A percentile compares a stretch with the other conserved stretches of the same genome.
These are phyloP conservation scores for Halophytophthora polymorphica DNA, from an alignment of 352 stramenopile genomes.

Conservation along the genomic window DNA sequence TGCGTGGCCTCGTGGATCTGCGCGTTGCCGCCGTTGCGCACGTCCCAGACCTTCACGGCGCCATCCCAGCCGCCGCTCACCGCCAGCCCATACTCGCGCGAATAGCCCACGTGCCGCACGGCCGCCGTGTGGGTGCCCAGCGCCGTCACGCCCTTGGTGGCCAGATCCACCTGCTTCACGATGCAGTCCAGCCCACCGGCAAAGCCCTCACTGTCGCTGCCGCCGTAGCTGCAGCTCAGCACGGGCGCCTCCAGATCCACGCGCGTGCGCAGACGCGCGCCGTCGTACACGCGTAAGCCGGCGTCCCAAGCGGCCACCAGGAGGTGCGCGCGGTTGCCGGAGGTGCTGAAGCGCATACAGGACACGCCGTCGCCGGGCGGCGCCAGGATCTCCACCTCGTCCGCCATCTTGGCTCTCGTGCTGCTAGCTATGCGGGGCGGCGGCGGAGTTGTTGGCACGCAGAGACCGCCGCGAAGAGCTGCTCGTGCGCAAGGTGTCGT, in stretches of 20 bases:
- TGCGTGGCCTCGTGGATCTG: constrained; percentile 43
- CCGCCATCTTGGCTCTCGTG: constrained; percentile 13
- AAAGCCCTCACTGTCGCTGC: constrained; percentile 64
- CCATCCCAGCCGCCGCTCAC: constrained; percentile 74
- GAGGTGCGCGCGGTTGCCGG: constrained; percentile 46
- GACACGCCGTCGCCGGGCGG: constrained; percentile 84
- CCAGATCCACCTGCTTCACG: constrained; percentile 56
- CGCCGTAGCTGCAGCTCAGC: constrained; percentile 64
- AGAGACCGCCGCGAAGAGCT: too few species aligned
- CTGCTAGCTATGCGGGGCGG: constrained; percentile 9
- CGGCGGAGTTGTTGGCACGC: too few species aligned
- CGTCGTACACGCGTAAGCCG: constrained; percentile 66
- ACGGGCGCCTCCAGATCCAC: constrained; percentile 73
- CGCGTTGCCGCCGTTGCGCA: constrained; percentile 50
- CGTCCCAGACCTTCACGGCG: constrained; percentile 59
- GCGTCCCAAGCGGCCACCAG: constrained; percentile 81
- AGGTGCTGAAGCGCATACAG: constrained; percentile 68
- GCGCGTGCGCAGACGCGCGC: constrained; percentile 40
- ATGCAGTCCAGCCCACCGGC: constrained; percentile 67
- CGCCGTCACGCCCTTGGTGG: constrained; percentile 26
- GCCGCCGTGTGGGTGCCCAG: constrained; percentile 50
- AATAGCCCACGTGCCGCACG: constrained; percentile 60
- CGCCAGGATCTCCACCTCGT: constrained; percentile 55
- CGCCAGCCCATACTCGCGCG: constrained; percentile 44
- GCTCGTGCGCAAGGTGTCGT: too few species aligned